Conservation (phyloP, 1,284 basidiomycete species). For the Rhodofomes roseus region DNA sequence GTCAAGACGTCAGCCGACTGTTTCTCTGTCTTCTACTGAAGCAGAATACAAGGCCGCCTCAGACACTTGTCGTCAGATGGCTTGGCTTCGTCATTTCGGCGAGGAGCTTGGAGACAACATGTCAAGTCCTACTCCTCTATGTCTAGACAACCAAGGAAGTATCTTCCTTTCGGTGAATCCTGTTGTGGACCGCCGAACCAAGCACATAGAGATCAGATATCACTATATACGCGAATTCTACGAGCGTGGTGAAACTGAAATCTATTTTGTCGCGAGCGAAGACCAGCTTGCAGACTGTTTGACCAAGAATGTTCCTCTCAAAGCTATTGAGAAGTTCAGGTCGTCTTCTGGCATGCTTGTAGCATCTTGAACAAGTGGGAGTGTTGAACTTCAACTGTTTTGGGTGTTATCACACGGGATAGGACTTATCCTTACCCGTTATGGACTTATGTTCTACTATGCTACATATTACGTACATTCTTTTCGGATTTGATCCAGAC, state of each 20-base stretch:
- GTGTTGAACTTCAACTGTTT: too few species aligned
- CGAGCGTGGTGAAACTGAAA: conserved; percentile 8
- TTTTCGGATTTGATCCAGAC: too few species aligned
- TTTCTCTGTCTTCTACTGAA: conserved; percentile 18
- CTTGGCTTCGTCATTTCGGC: conserved; percentile 19
- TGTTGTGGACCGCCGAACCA: conserved; percentile 20
- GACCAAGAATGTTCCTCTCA: too few species aligned
- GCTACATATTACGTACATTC: too few species aligned
- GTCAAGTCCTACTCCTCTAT: conserved; percentile 14
- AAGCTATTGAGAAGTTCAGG: too few species aligned
- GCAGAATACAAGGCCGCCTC: conserved; percentile 33
- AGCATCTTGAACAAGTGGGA: too few species aligned
- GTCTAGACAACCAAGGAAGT: conserved; percentile 28
- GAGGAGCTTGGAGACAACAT: conserved; percentile 7
- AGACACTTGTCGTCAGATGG: conserved; percentile 16
- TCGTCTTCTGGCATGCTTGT: too few species aligned
- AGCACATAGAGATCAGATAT: conserved; percentile 32
- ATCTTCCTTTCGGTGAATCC: conserved; percentile 27
- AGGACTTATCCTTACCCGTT: too few species aligned
- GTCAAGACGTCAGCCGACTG: conserved; percentile 28
- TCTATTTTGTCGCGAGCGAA: background rate
- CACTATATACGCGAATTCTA: conserved; percentile 30
- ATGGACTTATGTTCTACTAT: too few species aligned
- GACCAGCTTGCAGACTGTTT: too few species aligned
- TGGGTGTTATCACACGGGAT: too few species aligned